Conservation (phyloP, 805 yeast genomes). For the Alloascoidea hylecoeti region DNA sequence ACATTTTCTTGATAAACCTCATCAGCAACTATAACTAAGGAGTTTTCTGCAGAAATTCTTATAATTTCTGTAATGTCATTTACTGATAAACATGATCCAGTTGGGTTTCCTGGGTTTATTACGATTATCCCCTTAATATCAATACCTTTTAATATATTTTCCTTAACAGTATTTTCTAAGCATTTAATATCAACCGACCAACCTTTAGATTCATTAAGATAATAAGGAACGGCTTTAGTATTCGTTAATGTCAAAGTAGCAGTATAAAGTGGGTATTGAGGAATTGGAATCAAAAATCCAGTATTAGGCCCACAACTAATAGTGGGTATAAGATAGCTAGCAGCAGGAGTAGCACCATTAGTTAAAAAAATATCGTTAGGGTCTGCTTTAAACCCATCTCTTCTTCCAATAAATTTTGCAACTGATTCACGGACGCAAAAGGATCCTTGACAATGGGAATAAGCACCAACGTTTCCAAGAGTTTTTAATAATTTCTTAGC, state of each 20-base stretch:
- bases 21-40: slow-evolving; percentile 84
- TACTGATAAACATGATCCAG: slow-evolving; percentile 68
- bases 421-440: slow-evolving; percentile 57
- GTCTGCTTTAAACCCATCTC: slow-evolving; percentile 64
- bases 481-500: slow-evolving; percentile 46
- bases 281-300: slow-evolving; percentile 85
- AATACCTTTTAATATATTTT: slow-evolving; percentile 36
- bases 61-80: slow-evolving; percentile 60
- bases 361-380: slow-evolving; percentile 74
- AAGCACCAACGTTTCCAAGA: slow-evolving; percentile 86
- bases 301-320: slow-evolving; percentile 53
- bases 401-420: slow-evolving; percentile 60
- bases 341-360: slow-evolving; percentile 93
- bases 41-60: slow-evolving; percentile 69
- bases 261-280: slow-evolving; percentile 94
- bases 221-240: slow-evolving; percentile 77
- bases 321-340: slow-evolving; percentile 60
- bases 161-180: slow-evolving; percentile 37
- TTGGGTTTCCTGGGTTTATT: slow-evolving; percentile 97
- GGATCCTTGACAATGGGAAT: slow-evolving; percentile 88
- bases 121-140: slow-evolving; percentile 72
- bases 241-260: slow-evolving; percentile 84
- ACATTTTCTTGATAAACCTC: slow-evolving; percentile 96
- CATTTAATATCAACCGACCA: slow-evolving; percentile 76
- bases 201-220: slow-evolving; percentile 59